These are phyloP conservation scores for Scenedesmus sp. DNA, from an alignment of 163 green algal genomes.

Conservation along the genomic window DNA sequence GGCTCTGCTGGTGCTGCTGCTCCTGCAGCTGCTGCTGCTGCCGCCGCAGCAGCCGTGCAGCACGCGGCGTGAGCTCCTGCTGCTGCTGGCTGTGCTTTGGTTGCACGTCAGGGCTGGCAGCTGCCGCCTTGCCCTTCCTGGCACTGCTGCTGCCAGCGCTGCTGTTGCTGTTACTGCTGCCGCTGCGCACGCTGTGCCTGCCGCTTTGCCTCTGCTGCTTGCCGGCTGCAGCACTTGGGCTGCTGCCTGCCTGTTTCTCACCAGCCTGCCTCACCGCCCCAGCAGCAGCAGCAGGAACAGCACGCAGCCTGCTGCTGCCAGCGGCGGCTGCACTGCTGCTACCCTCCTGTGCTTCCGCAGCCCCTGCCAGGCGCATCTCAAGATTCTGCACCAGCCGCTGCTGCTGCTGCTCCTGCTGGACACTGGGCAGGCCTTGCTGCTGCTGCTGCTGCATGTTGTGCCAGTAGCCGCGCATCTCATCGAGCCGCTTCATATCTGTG, in stretches of 20 bases:
- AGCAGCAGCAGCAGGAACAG: background rate
- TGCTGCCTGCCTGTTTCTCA: background rate
- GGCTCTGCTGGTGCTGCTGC: constrained; percentile 16
- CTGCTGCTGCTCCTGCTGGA: constrained; percentile 20
- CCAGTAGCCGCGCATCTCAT: background rate
- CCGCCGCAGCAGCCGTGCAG: constrained; percentile 14
- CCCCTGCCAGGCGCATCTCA: background rate
- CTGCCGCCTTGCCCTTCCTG: background rate
- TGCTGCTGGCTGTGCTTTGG: background rate
- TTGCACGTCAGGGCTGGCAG: background rate
- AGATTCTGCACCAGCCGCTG: background rate
- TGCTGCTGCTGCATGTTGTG: background rate
- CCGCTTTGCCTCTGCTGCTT: background rate
- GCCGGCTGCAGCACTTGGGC: background rate
- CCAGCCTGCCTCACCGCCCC: background rate
- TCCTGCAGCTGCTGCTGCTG: constrained; percentile 19
- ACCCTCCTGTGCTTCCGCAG: background rate
- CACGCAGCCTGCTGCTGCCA: background rate
- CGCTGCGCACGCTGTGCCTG: background rate
- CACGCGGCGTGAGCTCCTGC: background rate
- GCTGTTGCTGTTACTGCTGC: constrained; percentile 14
- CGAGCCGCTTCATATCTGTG: constrained; percentile 28
- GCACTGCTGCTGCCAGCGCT: background rate
- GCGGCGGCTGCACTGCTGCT: background rate
- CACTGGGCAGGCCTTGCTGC: background rate